Percentiles rank a stretch among this genome's conserved stretches.
Evolutionary conservation across 805 yeast genomes (phyloP).

Genomic region (Sungouiozyma intestinalis): DNA sequence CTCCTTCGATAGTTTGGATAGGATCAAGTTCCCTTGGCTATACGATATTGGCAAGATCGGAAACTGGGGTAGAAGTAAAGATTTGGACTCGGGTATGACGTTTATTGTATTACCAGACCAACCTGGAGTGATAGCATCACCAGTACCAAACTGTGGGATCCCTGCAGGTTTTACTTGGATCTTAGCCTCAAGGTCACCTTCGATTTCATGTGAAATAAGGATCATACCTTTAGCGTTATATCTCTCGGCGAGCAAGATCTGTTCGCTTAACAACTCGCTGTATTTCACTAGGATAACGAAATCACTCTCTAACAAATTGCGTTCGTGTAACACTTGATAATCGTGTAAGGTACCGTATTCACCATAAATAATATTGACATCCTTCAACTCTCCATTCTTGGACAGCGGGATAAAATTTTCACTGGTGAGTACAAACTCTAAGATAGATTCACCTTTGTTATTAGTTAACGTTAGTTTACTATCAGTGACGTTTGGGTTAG

Average conservation of each 20-base stretch:
- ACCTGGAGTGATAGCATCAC: constrained; percentile 73
- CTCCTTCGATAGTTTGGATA: constrained; percentile 15
- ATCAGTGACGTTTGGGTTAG: constrained; percentile 28
- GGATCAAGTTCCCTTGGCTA: constrained; percentile 45
- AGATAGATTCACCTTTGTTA: constrained; percentile 16
- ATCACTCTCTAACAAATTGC: constrained; percentile 22
- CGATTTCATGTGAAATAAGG: constrained; percentile 37
- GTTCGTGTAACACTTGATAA: constrained; percentile 29
- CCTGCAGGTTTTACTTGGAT: constrained; percentile 39
- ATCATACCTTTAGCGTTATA: constrained; percentile 53
- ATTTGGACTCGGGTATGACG: constrained; percentile 35
- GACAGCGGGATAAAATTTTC: constrained; percentile 61
- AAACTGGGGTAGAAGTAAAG: constrained; percentile 48
- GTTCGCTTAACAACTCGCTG: constrained; percentile 39
- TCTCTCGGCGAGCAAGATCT: constrained; percentile 43
- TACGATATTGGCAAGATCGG: constrained; percentile 71
- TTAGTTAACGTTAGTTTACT: constrained; percentile 14
- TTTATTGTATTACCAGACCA: constrained; percentile 37
- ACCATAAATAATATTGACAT: constrained; percentile 47
- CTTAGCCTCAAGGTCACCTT: constrained; percentile 15
- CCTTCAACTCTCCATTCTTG: constrained; percentile 40
- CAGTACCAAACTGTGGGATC: constrained; percentile 48
- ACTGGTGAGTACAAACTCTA: constrained; percentile 18
- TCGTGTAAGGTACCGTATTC: constrained; percentile 57
- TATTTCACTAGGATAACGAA: constrained; percentile 47